These are phyloP conservation scores for Arctium minus DNA, from an alignment of 129 eudicot species.

Conservation along the genomic window DNA sequence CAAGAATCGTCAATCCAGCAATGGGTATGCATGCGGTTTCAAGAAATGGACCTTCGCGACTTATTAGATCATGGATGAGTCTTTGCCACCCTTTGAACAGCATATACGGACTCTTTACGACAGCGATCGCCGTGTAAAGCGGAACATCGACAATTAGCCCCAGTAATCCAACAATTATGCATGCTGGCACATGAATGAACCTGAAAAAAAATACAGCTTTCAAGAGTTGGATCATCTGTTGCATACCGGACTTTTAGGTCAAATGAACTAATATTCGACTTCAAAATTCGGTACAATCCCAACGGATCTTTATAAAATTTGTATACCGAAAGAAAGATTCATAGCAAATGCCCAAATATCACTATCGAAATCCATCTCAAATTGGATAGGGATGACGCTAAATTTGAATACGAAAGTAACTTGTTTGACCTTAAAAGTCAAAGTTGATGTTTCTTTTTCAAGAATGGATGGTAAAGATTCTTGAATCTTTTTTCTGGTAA, in stretches of 20 bases:
- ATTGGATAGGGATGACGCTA: not conserved
- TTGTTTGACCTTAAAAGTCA: constrained; percentile 12
- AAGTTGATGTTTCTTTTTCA: not conserved
- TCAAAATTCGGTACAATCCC: not conserved
- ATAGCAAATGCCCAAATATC: not conserved
- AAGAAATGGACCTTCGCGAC: constrained; percentile 96
- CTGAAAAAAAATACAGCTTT: constrained; percentile 39
- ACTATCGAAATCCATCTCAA: not conserved
- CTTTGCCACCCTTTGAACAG: constrained; percentile 94
- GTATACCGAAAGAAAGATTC: not conserved
- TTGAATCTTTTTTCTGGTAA: not conserved
- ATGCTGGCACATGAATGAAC: constrained; percentile 90
- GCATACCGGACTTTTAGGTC: not conserved
- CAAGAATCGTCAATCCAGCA: constrained; percentile 90
- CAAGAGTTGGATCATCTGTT: not conserved
- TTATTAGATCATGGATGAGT: constrained; percentile 69
- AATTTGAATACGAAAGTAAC: not conserved
- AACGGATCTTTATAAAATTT: not conserved
- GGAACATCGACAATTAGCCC: constrained; percentile 87
- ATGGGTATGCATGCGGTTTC: constrained; percentile 98
- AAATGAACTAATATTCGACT: not conserved
- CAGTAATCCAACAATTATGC: constrained; percentile 73
- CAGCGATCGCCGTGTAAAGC: constrained; percentile 79
- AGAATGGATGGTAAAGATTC: not conserved
- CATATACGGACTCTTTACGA: constrained; percentile 82